These are phyloP conservation scores for Nicotiana tabacum DNA, from an alignment of 257 asterid species.

Conservation along the genomic window DNA sequence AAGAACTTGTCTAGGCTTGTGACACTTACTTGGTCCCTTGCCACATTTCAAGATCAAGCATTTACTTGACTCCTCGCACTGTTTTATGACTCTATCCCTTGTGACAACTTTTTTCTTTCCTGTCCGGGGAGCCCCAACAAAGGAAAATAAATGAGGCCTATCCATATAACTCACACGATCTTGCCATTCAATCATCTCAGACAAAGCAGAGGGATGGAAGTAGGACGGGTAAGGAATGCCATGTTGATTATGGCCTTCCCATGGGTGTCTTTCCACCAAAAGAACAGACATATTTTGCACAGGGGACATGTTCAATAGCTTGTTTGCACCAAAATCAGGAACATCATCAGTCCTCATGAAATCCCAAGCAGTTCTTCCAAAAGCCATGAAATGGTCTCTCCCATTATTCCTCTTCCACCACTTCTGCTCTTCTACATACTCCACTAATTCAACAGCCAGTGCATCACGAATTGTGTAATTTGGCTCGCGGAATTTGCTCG, in stretches of 20 bases:
- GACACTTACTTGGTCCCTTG: conserved; percentile 3
- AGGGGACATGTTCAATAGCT: conserved; percentile 1
- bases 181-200: conserved; percentile 6
- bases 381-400: conserved; percentile 2
- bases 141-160: conserved; percentile 5
- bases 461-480: conserved; percentile 2
- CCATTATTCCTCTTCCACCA: conserved; percentile 5
- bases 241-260: neutral
- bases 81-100: conserved; percentile 3
- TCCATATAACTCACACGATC: neutral
- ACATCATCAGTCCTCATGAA: neutral
- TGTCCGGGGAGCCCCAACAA: conserved; percentile 9
- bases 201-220: neutral
- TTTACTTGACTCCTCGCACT: conserved; percentile 5
- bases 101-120: conserved; percentile 9
- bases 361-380: conserved; percentile 13
- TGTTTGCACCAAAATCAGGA: conserved; percentile 4
- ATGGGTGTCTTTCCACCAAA: conserved; percentile 3
- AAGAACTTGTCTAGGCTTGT: conserved; percentile 1
- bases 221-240: conserved; percentile 4
- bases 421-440: neutral
- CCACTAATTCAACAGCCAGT: conserved; percentile 1
- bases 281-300: neutral
- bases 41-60: conserved; percentile 3
- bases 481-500: neutral